These are phyloP conservation scores for Hypoxylon sp. DNA, from an alignment of 2,329 filamentous ascomycete genomes.

Conservation along the genomic window DNA sequence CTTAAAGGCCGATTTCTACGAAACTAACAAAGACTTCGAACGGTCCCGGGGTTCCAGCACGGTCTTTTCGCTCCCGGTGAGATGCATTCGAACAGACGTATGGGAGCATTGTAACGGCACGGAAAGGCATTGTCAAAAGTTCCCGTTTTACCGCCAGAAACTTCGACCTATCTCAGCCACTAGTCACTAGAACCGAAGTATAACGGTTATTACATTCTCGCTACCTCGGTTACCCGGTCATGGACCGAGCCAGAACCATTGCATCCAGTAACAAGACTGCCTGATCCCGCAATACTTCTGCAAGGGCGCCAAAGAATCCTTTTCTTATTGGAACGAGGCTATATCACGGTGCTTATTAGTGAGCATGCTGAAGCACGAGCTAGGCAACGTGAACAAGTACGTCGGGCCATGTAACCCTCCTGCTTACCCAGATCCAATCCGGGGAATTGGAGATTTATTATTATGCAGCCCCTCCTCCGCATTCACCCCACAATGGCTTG, in stretches of 20 bases:
- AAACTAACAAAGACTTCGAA: conserved; percentile 13
- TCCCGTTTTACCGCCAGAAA: conserved; percentile 12
- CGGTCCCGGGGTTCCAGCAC: neutral
- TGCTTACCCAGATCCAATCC: conserved; percentile 35
- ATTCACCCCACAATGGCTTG: conserved; percentile 27
- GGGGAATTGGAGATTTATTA: conserved; percentile 25
- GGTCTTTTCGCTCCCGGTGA: too few relatives aligned
- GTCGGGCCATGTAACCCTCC: conserved; percentile 40
- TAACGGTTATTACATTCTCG: conserved; percentile 2
- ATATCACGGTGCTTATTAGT: conserved; percentile 13
- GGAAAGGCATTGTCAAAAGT: neutral
- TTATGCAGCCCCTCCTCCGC: conserved; percentile 39
- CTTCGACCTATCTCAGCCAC: conserved; percentile 1
- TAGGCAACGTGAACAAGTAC: conserved; percentile 29
- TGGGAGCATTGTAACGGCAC: neutral
- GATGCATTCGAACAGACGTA: neutral
- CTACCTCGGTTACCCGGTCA: conserved; percentile 16
- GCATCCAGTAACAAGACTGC: conserved; percentile 29
- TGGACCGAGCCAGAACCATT: conserved; percentile 6
- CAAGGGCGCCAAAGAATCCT: conserved; percentile 12
- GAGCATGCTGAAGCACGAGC: conserved; percentile 27
- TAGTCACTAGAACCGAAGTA: neutral
- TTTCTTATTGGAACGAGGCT: conserved; percentile 17
- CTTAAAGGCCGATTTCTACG: conserved; percentile 11
- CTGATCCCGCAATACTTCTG: conserved; percentile 7